These are phyloP conservation scores for Sporobolus alterniflorus DNA, from an alignment of 202 grass and related monocot species.

Conservation along the genomic window DNA sequence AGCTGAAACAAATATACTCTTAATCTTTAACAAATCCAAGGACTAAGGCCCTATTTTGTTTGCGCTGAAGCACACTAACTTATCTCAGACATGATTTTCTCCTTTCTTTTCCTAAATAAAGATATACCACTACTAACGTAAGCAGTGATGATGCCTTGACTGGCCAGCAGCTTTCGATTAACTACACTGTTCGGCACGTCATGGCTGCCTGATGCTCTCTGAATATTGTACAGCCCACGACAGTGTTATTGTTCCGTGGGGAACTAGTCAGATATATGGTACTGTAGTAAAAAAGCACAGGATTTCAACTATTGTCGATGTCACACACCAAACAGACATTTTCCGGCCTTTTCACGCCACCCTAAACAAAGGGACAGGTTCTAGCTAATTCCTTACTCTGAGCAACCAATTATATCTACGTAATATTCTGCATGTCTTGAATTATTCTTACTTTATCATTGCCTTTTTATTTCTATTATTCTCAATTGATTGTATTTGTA, in stretches of 20 bases:
- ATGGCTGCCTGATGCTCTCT: not conserved
- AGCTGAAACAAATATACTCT: no score
- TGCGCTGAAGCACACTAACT: no score
- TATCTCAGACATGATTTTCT: no score
- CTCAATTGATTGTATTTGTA: no score
- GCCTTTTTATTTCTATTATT: no score
- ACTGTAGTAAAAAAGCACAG: conserved; percentile 20
- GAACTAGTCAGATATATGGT: not conserved
- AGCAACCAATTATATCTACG: no score
- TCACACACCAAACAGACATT: conserved; percentile 7
- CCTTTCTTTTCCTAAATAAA: no score
- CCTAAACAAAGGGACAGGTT: not conserved
- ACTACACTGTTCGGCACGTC: not conserved
- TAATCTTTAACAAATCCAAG: no score
- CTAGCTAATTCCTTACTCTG: not conserved
- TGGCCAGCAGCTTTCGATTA: not conserved
- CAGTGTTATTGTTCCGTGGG: not conserved
- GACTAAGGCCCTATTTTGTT: no score
- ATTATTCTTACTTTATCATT: no score
- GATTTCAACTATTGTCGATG: not conserved
- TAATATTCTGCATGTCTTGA: no score
- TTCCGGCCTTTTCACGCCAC: conserved; percentile 1
- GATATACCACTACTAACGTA: no score
- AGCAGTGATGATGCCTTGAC: not conserved
- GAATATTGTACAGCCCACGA: not conserved